A percentile compares a stretch with the other conserved stretches of the same genome.
These are phyloP conservation scores for Mitosporidium daphniae DNA, from an alignment of 371 early-diverging fungal genomes.

Conservation along the genomic window DNA sequence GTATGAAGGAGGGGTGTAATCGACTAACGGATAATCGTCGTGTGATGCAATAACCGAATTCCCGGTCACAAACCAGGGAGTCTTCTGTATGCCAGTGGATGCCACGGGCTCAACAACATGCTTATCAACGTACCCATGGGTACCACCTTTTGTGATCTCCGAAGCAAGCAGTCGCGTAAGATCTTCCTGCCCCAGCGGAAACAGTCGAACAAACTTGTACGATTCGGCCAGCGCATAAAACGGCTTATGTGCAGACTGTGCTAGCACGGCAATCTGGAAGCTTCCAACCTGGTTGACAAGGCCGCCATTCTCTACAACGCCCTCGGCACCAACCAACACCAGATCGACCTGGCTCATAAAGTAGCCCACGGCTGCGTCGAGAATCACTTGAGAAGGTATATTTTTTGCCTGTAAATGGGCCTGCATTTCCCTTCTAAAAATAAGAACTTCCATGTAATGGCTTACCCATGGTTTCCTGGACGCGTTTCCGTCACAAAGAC, in stretches of 20 bases:
- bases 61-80: too few species aligned
- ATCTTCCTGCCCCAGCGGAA: conserved; percentile 43
- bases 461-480: conserved; percentile 3
- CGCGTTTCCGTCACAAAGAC: conserved; percentile 10
- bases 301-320: conserved; percentile 79
- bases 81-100: too few species aligned
- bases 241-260: conserved; percentile 59
- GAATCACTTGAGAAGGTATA: conserved; percentile 42
- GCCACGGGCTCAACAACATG: too few species aligned
- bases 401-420: conserved; percentile 33
- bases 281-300: conserved; percentile 66
- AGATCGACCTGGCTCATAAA: conserved; percentile 60
- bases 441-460: neutral
- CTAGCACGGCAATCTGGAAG: conserved; percentile 62
- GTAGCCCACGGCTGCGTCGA: conserved; percentile 65
- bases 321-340: conserved; percentile 83
- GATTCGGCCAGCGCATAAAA: conserved; percentile 71
- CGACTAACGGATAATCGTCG: conserved; percentile 11
- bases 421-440: conserved; percentile 9
- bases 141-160: neutral
- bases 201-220: conserved; percentile 67
- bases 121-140: conserved; percentile 10
- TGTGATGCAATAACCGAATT: neutral
- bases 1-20: conserved; percentile 71
- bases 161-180: conserved; percentile 9